phyloP scores from a whole-genome alignment of 495 filamentous ascomycete genomes.

The Trichocladium antarcticum region DNA sequence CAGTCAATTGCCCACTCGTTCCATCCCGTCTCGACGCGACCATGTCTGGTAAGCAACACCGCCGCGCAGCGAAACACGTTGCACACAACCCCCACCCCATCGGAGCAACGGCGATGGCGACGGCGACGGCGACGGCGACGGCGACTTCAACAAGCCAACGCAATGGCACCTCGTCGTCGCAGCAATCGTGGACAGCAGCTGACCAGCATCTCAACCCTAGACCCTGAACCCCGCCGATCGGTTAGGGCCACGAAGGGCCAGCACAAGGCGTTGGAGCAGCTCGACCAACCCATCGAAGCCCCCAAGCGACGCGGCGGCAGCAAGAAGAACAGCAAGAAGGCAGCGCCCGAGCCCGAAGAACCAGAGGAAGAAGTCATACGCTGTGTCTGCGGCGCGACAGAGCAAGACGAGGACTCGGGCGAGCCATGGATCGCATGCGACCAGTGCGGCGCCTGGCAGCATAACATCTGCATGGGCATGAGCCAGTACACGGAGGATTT shows the following conservation, averaged over 20 bases:
- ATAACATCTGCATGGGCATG: slow-evolving; percentile 89
- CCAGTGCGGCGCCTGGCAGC: slow-evolving; percentile 84
- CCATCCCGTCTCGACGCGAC: slow-evolving; percentile 11
- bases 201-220: slow-evolving; percentile 16
- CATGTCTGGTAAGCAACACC: slow-evolving; percentile 30
- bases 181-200: slow-evolving; percentile 12
- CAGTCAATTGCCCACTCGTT: slow-evolving; percentile 7
- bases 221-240: slow-evolving; percentile 81
- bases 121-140: not conserved
- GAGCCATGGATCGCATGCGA: slow-evolving; percentile 90
- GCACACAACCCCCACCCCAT: slow-evolving; percentile 1
- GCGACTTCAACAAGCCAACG: not conserved
- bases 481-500: slow-evolving; percentile 62
- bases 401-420: slow-evolving; percentile 69
- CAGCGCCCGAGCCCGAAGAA: slow-evolving; percentile 47
- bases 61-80: slow-evolving; percentile 1
- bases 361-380: slow-evolving; percentile 62
- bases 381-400: slow-evolving; percentile 82
- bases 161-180: slow-evolving; percentile 3
- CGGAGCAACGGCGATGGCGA: not conserved
- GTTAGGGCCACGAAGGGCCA: slow-evolving; percentile 93
- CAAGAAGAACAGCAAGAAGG: slow-evolving; percentile 46
- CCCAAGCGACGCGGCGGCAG: slow-evolving; percentile 46
- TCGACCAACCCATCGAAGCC: slow-evolving; percentile 52
- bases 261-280: slow-evolving; percentile 71